These are phyloP conservation scores for Tetrahymena borealis DNA, from an alignment of 73 alveolate species.

Conservation along the genomic window DNA sequence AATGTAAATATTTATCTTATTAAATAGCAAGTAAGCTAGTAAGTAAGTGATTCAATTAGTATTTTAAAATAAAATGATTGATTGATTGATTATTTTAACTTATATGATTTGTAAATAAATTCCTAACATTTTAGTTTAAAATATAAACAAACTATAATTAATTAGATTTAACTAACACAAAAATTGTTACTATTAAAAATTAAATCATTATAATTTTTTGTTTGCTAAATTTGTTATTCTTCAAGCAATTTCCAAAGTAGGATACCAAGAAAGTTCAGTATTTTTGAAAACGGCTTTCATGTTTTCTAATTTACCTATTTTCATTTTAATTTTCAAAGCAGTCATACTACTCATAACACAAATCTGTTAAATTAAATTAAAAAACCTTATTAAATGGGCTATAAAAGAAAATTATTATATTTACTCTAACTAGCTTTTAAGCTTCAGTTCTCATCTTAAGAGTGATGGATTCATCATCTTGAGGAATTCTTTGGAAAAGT, in stretches of 20 bases:
- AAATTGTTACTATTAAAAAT: too few relatives aligned
- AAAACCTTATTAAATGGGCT: background rate
- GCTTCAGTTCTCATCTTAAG: background rate
- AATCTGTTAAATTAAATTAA: background rate
- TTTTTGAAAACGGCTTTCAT: background rate
- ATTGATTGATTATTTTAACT: too few relatives aligned
- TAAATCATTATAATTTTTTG: too few relatives aligned
- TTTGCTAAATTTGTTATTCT: background rate
- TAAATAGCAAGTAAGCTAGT: too few relatives aligned
- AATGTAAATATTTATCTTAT: too few relatives aligned
- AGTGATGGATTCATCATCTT: background rate
- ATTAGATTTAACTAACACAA: too few relatives aligned
- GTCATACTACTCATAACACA: background rate
- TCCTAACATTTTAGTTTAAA: too few relatives aligned
- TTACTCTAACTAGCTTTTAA: background rate
- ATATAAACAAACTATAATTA: too few relatives aligned
- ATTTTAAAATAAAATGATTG: too few relatives aligned
- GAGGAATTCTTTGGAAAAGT: background rate
- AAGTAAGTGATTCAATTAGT: too few relatives aligned
- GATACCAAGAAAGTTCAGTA: background rate
- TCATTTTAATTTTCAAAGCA: background rate
- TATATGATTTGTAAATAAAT: too few relatives aligned
- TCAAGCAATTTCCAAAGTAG: background rate
- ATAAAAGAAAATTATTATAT: background rate
- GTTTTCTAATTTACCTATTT: background rate